Base-by-base conservation (phyloP, 2,329 filamentous ascomycete genomes). In the Kalmusia sp. region DNA sequence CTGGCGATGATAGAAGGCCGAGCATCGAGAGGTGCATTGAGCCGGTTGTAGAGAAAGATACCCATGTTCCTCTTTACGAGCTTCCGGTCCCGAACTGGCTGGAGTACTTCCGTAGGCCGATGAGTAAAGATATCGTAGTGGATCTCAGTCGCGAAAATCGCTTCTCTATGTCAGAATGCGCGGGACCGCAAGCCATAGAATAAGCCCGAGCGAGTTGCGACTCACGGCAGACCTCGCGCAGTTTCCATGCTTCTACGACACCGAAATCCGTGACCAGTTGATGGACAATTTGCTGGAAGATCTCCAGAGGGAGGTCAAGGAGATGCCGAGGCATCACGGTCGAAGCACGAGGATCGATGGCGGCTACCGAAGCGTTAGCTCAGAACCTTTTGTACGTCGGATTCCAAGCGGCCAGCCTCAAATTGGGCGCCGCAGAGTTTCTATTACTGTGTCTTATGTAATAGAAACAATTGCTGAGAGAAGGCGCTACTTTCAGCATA, bases 251-350 rank as follows among this genome's bases (percentile, higher is more conserved):
- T 30, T 35, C 37, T 11, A n/a, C n/a, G 8, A 48, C 27, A 4
- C 54, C 54, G 6, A 48, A 24, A 8, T 50, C 41, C 4, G 12
- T 6, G 4, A 51, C 50, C 3, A 57, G 51, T 35, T 50, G 39
- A 24, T 57, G 41, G 27, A 51, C 30, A 19, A 57, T 33, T 12
- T 21, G 31, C 12, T 51, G 37, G 43, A 54, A 51, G 30, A 57
- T 17, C 50, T 57, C 54, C 17, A 37, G 38, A 3, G 54, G 54
- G 14, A 47, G 43, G 11, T 57, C 47, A 14, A 54, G 50, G 8
- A 57, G 41, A 27, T 50, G 25, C 14, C 21, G 25, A 12, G 9
- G 4, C 40, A 44, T 44, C n/a, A n/a, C n/a, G n/a, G n/a, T n/a
- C n/a, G n/a, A n/a, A n/a, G n/a, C n/a, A n/a, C n/a, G n/a, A n/a